These are phyloP conservation scores for Leishmania gerbilli DNA, from an alignment of 208 protist species.

Conservation along the genomic window DNA sequence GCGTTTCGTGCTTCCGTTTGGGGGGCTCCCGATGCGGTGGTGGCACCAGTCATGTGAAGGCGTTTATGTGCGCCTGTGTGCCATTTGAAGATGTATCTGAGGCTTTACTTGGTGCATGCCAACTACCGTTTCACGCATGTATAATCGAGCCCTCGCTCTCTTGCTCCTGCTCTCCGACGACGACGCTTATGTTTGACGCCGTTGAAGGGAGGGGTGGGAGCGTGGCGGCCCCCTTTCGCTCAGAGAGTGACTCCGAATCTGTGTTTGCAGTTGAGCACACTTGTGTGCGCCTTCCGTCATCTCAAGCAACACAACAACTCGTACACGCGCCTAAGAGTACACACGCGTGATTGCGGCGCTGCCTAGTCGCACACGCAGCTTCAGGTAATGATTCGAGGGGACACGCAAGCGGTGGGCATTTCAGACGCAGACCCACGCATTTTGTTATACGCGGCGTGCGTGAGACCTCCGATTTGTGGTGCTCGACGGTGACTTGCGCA, in stretches of 20 bases:
- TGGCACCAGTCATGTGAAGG: background rate
- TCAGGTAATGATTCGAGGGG: background rate
- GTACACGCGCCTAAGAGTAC: background rate
- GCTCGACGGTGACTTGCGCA: background rate
- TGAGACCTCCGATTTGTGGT: background rate
- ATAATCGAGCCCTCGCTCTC: background rate
- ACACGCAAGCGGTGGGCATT: background rate
- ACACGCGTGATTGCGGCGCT: background rate
- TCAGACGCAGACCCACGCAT: background rate
- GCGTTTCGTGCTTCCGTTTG: background rate
- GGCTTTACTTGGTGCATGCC: background rate
- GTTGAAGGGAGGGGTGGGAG: background rate
- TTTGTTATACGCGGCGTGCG: background rate
- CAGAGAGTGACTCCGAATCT: background rate
- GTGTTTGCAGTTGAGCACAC: background rate
- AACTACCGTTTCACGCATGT: background rate
- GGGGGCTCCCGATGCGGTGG: background rate
- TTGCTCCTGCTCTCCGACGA: constrained; percentile 1
- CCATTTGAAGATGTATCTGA: constrained; percentile 20
- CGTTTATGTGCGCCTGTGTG: constrained; percentile 11
- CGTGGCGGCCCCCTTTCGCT: background rate
- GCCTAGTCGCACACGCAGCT: background rate
- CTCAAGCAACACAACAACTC: background rate
- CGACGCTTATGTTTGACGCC: background rate
- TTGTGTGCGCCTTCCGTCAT: background rate